Evolutionary conservation across 2,329 filamentous ascomycete genomes (phyloP), one percentile per base, ranked within the genome.

Genomic region (Cercospora zeina): DNA sequence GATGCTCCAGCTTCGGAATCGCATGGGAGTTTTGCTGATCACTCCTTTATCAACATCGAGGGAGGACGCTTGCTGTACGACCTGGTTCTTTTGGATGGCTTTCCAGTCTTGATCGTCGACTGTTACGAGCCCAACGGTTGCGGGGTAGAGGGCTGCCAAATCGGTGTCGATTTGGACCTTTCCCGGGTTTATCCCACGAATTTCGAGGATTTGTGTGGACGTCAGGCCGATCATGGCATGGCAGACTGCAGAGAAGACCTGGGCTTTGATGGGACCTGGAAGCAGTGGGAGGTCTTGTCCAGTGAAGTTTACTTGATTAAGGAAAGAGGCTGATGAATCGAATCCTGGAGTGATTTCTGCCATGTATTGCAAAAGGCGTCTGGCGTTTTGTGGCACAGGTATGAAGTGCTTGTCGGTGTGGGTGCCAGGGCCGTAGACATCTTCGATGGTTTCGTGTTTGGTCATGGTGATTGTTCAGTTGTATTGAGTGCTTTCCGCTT

Each of bases 81-180:
- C 72, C 9, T 71, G 70, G 14, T 74, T 62, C 59, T 69, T 70
- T 47, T 65, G 70, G 34, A 74, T 67, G 8, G 66, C 63, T 5
- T 73, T 65, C 27, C 74, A 59, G 47, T 75, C 73, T n/a, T 71
- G 65, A n/a, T 76, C 77, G 39, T 77, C 73, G 10, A 81, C 67
- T 36, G 74, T 75, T 0, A 73, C 74, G 1, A 77, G 73, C 13
- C 75, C 75, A 0, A 77, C 72, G 9, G 76, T 77, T 6, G 74
- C 79, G 34, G 80, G 75, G 74, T 77, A 83, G 7, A 83, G 69
- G 0, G 73, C 77, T 1, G 77, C 75, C 33, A 82, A 79, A 19
- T 80, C 79, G 0, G 80, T 82, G 66, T 83, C 76, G 59, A 83
- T 73, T 0, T 70, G 74, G n/a, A 81, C 70, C 9, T 68, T 56